Evolutionary conservation across 2,329 filamentous ascomycete species (phyloP).

Genomic region (Ophiostoma quercus): DNA sequence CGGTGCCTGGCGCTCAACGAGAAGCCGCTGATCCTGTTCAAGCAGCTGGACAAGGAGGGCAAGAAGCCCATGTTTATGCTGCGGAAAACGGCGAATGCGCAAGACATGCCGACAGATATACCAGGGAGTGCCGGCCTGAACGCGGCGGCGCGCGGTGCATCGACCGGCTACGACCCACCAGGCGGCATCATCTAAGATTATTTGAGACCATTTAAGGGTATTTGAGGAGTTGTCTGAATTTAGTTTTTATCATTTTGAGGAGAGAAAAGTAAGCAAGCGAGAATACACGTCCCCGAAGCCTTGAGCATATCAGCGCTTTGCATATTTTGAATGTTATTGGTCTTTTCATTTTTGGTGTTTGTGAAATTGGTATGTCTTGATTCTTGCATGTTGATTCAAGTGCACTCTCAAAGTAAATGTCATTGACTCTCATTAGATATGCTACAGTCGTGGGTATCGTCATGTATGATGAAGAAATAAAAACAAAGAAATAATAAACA

Average conservation of each 20-base stretch:
- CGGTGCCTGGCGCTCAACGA: conserved; percentile 87
- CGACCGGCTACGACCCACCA: conserved; percentile 51
- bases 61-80: conserved; percentile 99
- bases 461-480: not conserved
- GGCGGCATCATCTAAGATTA: conserved; percentile 56
- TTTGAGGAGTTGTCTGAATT: not conserved
- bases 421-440: not conserved
- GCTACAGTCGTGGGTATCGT: conserved; percentile 11
- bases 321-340: not conserved
- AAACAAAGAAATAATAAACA: not conserved
- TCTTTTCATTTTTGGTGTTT: not conserved
- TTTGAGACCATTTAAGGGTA: conserved; percentile 44
- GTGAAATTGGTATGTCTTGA: not conserved
- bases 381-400: not conserved
- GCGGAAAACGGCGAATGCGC: conserved; percentile 57
- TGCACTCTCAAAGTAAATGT: not conserved
- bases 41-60: conserved; percentile 93
- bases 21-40: conserved; percentile 91
- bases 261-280: not conserved
- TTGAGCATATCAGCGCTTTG: not conserved
- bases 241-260: not conserved
- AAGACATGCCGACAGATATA: conserved; percentile 42
- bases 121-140: conserved; percentile 52
- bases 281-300: not conserved
- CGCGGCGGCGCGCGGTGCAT: conserved; percentile 41